Evolutionary conservation across 2,329 filamentous ascomycete species (phyloP).

Genomic region (Fusarium denticulatum): DNA sequence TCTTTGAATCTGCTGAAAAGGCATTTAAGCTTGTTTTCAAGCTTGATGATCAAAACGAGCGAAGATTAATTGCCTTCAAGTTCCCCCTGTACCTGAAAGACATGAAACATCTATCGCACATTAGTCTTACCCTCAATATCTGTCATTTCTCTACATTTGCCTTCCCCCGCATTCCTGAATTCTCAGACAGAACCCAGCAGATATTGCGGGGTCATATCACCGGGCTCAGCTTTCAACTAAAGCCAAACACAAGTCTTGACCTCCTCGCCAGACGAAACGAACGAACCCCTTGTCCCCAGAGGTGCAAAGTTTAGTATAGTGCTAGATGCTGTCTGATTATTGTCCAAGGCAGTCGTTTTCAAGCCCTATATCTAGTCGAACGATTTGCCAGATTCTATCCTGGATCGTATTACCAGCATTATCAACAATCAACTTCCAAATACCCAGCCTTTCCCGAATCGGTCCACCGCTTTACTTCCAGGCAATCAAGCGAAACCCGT

Average conservation of each 20-base stretch:
- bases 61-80: neutral
- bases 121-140: neutral
- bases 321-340: neutral
- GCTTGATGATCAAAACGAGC: neutral
- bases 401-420: neutral
- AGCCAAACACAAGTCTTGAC: neutral
- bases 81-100: neutral
- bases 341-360: neutral
- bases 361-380: neutral
- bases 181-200: neutral
- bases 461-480: neutral
- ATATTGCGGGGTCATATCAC: neutral
- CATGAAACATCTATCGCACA: neutral
- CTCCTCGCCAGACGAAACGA: neutral
- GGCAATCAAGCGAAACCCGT: neutral
- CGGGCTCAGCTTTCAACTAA: accelerated
- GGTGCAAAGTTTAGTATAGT: neutral
- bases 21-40: neutral
- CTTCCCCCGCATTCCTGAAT: accelerated
- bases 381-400: neutral
- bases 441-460: neutral
- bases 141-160: neutral
- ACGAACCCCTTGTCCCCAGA: neutral
- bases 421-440: neutral
- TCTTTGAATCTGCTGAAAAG: neutral